Evolutionary conservation across 306 rosid species (phyloP).

Genomic region (Vigna hirtella): DNA sequence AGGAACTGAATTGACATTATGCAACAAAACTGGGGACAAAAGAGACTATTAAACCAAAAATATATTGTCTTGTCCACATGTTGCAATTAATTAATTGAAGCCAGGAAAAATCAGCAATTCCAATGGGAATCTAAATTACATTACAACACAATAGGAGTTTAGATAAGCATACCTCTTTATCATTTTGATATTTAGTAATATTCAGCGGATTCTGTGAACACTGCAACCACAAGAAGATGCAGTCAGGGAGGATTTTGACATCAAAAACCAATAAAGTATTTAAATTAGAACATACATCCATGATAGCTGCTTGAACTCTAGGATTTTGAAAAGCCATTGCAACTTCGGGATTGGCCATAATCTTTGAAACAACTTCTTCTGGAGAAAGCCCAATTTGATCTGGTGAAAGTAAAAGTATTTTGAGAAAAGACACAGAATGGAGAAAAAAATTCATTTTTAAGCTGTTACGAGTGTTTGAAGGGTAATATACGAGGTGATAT

Average conservation of each 20-base stretch:
- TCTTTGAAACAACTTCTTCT: constrained; percentile 92
- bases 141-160: background rate
- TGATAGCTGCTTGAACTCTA: constrained; percentile 95
- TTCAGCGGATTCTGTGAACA: constrained; percentile 92
- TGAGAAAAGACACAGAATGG: constrained; percentile 18
- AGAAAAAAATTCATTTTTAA: background rate
- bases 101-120: background rate
- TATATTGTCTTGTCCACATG: background rate
- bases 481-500: constrained; percentile 7
- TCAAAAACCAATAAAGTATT: constrained; percentile 13
- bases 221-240: constrained; percentile 65
- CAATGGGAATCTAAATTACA: background rate
- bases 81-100: background rate
- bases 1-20: too few species aligned
- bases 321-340: constrained; percentile 99
- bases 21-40: too few species aligned
- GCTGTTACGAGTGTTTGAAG: constrained; percentile 7
- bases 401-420: constrained; percentile 51
- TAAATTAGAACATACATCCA: constrained; percentile 78
- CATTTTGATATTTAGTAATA: constrained; percentile 94
- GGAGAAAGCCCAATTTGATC: constrained; percentile 98
- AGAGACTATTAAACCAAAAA: too few species aligned
- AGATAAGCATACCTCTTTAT: constrained; percentile 79
- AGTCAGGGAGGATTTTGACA: constrained; percentile 38
- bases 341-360: constrained; percentile 96